phyloP scores from a whole-genome alignment of 805 yeast genomes.

The Gaillardinia entomophila region DNA sequence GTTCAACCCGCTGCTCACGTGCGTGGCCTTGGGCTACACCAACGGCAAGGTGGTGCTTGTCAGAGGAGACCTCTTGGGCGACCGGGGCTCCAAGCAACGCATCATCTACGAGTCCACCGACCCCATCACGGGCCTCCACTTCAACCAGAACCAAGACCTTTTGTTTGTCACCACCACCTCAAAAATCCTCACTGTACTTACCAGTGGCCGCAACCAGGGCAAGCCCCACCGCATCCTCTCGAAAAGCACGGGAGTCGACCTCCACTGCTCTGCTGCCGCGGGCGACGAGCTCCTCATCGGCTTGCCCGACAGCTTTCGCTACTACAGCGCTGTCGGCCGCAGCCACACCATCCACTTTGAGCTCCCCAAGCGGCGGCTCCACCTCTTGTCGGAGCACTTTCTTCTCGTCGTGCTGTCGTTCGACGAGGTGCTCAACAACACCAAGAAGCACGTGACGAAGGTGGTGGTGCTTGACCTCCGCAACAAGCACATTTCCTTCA shows the following conservation, averaged over 20 bases:
- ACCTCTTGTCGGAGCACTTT: slow-evolving; percentile 45
- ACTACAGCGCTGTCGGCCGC: slow-evolving; percentile 52
- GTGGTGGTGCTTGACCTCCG: slow-evolving; percentile 62
- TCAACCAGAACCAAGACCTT: slow-evolving; percentile 45
- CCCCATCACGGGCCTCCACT: slow-evolving; percentile 74
- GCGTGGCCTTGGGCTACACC: slow-evolving; percentile 72
- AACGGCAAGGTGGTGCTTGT: slow-evolving; percentile 78
- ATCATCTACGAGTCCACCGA: slow-evolving; percentile 67
- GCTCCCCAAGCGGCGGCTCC: slow-evolving; percentile 47
- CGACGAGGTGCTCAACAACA: slow-evolving; percentile 16
- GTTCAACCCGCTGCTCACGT: slow-evolving; percentile 48
- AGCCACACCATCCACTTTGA: slow-evolving; percentile 52
- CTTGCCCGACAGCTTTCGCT: slow-evolving; percentile 54
- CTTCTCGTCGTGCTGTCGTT: slow-evolving; percentile 53
- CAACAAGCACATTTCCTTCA: slow-evolving; percentile 67
- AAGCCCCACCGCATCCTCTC: slow-evolving; percentile 47
- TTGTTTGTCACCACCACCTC: slow-evolving; percentile 74
- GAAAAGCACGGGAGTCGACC: slow-evolving; percentile 41
- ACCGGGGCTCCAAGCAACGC: slow-evolving; percentile 86
- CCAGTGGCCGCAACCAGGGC: slow-evolving; percentile 74
- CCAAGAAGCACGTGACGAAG: slow-evolving; percentile 39
- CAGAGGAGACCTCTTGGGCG: slow-evolving; percentile 83
- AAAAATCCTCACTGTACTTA: slow-evolving; percentile 62
- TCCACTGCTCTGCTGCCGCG: slow-evolving; percentile 42
- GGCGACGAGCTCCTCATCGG: slow-evolving; percentile 56